Evolutionary conservation across 2,329 filamentous ascomycete species (phyloP), one percentile per base, ranked within the genome.

Genomic region (Apiospora sp.): DNA sequence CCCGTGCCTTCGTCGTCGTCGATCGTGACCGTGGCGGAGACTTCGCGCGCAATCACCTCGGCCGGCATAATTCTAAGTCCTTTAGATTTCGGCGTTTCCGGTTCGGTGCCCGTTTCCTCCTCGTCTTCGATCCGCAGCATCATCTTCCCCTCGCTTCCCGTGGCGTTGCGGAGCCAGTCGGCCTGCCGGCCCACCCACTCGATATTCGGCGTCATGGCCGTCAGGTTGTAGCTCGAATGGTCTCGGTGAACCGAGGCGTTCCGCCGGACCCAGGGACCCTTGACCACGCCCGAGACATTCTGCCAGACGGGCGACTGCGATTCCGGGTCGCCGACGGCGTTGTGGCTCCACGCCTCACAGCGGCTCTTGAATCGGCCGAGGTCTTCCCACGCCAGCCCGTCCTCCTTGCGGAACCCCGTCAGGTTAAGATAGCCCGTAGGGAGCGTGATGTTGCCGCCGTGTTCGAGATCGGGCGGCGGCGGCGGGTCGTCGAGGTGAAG

Each of bases 121-220:
- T 84, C 83, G 78, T 90, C 89, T 22, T 90, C 89, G 67, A 97
- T 84, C 71, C 92, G 89, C 72, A 98, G 80, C 74, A 92, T 87
- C 73, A 97, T 88, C 74, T 88, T 91, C 19, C 94, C 94, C 68
- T 90, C 86, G 1, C 82, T 79, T 1, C 94, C 93, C 0, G 95
- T 98, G 73, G 97, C 87, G 81, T 98, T 98, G 75, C 94, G 89
- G 37, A 90, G 90, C 88, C 94, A 98, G 19, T 91, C 87, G 41
- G 84, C 83, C 61, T 88, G 86, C 71, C 82, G 81, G 41, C 79
- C 86, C 30, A 89, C 87, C 86, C 95, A 97, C 61, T 90, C 88
- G 74, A 93, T 87, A 16, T 86, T 87, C 1, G 92, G 90, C 16
- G 90, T 87, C 74, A 93, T 90, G 16, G 87, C 87, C 44, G 89